phyloP scores from a whole-genome alignment of 495 filamentous ascomycete genomes.

The Pseudevernia furfuracea region DNA sequence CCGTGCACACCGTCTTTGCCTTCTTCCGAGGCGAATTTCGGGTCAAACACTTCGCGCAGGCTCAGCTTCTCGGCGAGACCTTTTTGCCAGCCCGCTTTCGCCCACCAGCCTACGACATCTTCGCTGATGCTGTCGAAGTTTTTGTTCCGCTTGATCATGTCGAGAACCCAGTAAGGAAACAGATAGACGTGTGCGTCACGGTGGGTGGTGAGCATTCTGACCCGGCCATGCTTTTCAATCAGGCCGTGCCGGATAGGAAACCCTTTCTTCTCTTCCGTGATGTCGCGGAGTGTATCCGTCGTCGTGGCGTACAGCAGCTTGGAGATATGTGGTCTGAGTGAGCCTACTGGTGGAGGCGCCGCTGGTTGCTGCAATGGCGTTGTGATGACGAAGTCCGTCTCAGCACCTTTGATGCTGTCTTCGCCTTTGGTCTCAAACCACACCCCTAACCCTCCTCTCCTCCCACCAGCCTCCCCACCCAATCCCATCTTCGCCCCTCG shows the following conservation, averaged over 20 bases:
- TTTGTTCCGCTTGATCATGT: constrained; percentile 70
- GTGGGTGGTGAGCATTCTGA: constrained; percentile 69
- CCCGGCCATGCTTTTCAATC: constrained; percentile 59
- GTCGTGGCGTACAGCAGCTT: constrained; percentile 67
- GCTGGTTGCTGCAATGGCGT: constrained; percentile 50
- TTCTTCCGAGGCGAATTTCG: constrained; percentile 18
- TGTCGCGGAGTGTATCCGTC: constrained; percentile 77
- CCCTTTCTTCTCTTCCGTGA: constrained; percentile 53
- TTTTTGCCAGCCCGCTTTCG: constrained; percentile 83
- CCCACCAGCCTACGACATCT: constrained; percentile 91
- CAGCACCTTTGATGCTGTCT: constrained; percentile 72
- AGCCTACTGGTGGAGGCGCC: constrained; percentile 50
- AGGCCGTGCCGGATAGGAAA: constrained; percentile 66
- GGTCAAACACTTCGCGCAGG: constrained; percentile 55
- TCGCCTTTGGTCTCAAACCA: constrained; percentile 82
- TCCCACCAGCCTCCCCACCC: constrained; percentile 47
- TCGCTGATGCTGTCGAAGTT: constrained; percentile 79
- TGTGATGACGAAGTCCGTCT: constrained; percentile 81
- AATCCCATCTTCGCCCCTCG: constrained; percentile 34
- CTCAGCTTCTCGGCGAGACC: constrained; percentile 71
- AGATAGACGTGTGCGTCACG: constrained; percentile 90
- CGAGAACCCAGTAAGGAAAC: constrained; percentile 82
- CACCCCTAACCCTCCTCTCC: constrained; percentile 72
- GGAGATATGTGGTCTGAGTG: constrained; percentile 55
- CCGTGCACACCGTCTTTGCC: constrained; percentile 33